These are phyloP conservation scores for Ulota crispa DNA, from an alignment of 225 moss, liverwort and hornwort genomes.

Conservation along the genomic window DNA sequence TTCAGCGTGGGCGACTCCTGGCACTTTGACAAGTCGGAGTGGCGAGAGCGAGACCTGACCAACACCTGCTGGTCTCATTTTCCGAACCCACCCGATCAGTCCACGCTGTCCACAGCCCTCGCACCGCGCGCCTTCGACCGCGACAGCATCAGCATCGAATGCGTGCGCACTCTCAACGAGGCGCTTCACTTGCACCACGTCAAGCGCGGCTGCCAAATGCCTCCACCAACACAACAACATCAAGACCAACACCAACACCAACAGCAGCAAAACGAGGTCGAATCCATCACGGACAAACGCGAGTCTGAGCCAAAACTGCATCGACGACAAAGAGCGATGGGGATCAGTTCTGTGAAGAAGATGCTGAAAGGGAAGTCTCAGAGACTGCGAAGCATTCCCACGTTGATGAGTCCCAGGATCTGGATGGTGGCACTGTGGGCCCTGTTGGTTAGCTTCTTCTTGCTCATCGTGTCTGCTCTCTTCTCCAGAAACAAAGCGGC, in stretches of 20 bases:
- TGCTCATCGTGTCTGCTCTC: slow-evolving; percentile 51
- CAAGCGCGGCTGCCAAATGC: slow-evolving; percentile 57
- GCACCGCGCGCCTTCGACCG: slow-evolving; percentile 34
- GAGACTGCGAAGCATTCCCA: slow-evolving; percentile 30
- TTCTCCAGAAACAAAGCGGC: slow-evolving; percentile 45
- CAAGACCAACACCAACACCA: too few relatives aligned
- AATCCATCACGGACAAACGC: background rate
- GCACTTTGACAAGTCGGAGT: slow-evolving; percentile 88
- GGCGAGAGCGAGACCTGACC: slow-evolving; percentile 83
- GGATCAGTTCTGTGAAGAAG: slow-evolving; percentile 25
- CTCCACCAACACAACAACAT: background rate
- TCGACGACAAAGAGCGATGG: too few relatives aligned
- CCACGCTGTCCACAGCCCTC: slow-evolving; percentile 29
- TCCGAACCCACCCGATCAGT: slow-evolving; percentile 68
- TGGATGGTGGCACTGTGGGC: slow-evolving; percentile 74
- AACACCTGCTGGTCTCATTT: slow-evolving; percentile 80
- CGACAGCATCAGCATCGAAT: slow-evolving; percentile 80
- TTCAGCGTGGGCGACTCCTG: slow-evolving; percentile 70
- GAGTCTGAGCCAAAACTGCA: too few relatives aligned
- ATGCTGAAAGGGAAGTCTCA: slow-evolving; percentile 31
- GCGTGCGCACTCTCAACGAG: slow-evolving; percentile 76
- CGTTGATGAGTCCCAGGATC: slow-evolving; percentile 33
- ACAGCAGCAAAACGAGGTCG: background rate
- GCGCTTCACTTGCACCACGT: slow-evolving; percentile 74
- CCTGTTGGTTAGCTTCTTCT: slow-evolving; percentile 48